phyloP scores from a whole-genome alignment of 176 grass and related monocot species.

The Coix lacrymajobi region DNA sequence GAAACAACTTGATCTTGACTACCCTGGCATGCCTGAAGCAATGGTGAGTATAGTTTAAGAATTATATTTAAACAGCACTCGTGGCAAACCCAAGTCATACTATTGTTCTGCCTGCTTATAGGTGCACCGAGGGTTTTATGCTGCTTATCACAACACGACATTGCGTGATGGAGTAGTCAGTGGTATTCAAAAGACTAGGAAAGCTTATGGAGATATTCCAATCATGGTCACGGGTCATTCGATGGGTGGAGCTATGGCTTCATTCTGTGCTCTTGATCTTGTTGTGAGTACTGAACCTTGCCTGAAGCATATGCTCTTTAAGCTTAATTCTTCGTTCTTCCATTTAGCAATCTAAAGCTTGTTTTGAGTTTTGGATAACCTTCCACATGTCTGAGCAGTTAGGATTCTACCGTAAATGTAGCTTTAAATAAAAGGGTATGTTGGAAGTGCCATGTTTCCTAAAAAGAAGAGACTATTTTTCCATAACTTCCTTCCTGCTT shows the following conservation, averaged over 20 bases:
- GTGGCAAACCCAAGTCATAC: not conserved
- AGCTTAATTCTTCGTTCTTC: not conserved
- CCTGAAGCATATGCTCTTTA: not conserved
- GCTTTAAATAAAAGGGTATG: not conserved
- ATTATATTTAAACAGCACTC: not conserved
- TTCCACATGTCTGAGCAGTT: not conserved
- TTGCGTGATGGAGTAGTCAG: constrained; percentile 50
- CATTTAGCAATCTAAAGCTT: not conserved
- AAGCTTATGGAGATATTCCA: constrained; percentile 61
- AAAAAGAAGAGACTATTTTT: not conserved
- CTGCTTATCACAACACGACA: constrained; percentile 83
- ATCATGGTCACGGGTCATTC: constrained; percentile 86
- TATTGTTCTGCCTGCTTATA: constrained; percentile 17
- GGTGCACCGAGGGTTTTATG: constrained; percentile 95
- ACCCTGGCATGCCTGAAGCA: constrained; percentile 79
- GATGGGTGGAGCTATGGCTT: constrained; percentile 93
- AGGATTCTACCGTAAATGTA: not conserved
- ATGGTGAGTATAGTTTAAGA: constrained; percentile 49
- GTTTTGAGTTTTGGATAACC: not conserved
- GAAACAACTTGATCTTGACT: constrained; percentile 94
- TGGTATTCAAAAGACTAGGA: constrained; percentile 54
- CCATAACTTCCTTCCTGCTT: not conserved
- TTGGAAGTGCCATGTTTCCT: not conserved
- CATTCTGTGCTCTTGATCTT: constrained; percentile 97
- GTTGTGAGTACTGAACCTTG: constrained; percentile 57